Evolutionary conservation across 2,329 filamentous ascomycete genomes (phyloP), one percentile per base, ranked within the genome.

Genomic region (Trichoderma sp.): DNA sequence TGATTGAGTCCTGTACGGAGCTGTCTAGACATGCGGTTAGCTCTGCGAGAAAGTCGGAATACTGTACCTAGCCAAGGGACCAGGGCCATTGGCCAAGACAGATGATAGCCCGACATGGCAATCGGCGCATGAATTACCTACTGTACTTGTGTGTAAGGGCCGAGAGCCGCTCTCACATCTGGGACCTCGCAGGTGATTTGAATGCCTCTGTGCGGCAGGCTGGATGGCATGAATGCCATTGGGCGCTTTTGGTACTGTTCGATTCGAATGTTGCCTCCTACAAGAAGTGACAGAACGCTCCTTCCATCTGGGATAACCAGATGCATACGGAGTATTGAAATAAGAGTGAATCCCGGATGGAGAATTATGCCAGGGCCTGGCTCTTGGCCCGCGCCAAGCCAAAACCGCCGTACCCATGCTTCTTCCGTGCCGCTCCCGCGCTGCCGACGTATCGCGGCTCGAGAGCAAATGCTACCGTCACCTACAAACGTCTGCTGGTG

Each of bases 401-500:
- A 28, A 37, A 49, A 66, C 30, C 16, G 63, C 63, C 30, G 37
- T 66, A 49, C 37, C 63, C 63, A 66, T 66, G 63, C 52, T 52
- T 66, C 63, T 58, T 54, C 34, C 63, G 63, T 58, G 63, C 63
- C 63, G 63, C 63, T 66, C 63, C 63, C 63, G 63, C 63, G 63
- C 63, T 59, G 63, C 63, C 63, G 54, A 66, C 26, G 43, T 37
- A 66, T 66, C 54, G 63, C 34, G 39, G 63, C 34, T 11, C 37
- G 7, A 51, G 24, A 56, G 26, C 6, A 30, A 26, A 32, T 18
- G 32, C 39, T n/a, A 18, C 39, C 39, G 18, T 43, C 39, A 43
- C 39, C 39, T 43, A 43, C 39, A 43, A 32, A 54, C 30, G 30
- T 54, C 21, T 10, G 24, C 7, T 7, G 6, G 18, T n/a, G n/a